A percentile compares a stretch with the other conserved stretches of the same genome.
phyloP scores from a whole-genome alignment of 345 rosid species.

The Luvunga scandens region DNA sequence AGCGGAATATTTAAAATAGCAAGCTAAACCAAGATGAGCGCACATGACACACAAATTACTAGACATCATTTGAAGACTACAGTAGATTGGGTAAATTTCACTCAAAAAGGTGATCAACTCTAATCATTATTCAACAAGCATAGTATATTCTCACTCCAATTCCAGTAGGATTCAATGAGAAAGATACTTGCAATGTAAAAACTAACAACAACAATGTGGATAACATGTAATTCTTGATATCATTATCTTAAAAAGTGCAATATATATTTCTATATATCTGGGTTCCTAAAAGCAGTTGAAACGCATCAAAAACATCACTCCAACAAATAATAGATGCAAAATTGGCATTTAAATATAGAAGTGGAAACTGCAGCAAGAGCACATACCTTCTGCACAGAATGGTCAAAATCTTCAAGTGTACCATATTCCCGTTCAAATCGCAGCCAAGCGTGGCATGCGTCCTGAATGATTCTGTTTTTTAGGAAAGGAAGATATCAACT shows the following conservation, averaged over 20 bases:
- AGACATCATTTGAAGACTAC: too few species aligned
- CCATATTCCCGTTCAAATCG: slow-evolving; percentile 83
- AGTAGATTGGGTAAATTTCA: too few species aligned
- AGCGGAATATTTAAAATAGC: not conserved
- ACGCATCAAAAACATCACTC: not conserved
- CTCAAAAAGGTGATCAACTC: too few species aligned
- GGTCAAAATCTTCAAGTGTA: slow-evolving; percentile 72
- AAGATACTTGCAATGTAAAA: too few species aligned
- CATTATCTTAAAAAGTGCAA: not conserved
- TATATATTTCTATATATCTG: not conserved
- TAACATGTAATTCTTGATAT: not conserved
- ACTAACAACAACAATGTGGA: not conserved
- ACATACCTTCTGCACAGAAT: slow-evolving; percentile 75
- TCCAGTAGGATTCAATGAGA: too few species aligned
- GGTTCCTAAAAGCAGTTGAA: not conserved
- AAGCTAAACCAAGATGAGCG: not conserved
- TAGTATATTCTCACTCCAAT: too few species aligned
- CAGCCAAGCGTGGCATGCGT: slow-evolving; percentile 69
- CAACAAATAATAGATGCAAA: not conserved
- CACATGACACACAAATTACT: not conserved
- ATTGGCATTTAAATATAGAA: not conserved
- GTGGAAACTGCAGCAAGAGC: not conserved
- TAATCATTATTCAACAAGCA: too few species aligned
- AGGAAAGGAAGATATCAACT: slow-evolving; percentile 57
- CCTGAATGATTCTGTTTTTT: slow-evolving; percentile 77